Evolutionary conservation across 1,284 basidiomycete species (phyloP), one percentile per base, ranked within the genome.

Genomic region (Porodaedalea pini): DNA sequence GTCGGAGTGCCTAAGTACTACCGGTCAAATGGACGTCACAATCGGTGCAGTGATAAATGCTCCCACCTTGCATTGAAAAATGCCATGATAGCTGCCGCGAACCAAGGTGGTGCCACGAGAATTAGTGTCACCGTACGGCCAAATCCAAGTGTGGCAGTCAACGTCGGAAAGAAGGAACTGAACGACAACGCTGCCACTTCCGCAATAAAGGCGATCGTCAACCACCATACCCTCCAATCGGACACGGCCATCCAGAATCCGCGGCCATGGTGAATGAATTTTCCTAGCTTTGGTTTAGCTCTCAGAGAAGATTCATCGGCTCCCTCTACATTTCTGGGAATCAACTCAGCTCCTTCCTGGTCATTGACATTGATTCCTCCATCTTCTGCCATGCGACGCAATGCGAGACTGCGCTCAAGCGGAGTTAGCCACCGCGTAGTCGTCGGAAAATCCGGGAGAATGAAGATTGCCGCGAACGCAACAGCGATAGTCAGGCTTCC

Each of bases 351-450:
- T 15, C 53, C 50, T 21, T 48, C 56, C n/a, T 49, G 37, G 13
- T 68, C 68, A 17, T 64, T 63, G 51, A 69, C 68, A 11, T 66
- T 61, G 51, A 69, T 71, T 4, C 72, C 73, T 3, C 67, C 70
- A 52, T 77, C 76, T 64, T 77, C 77, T 5, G 67, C 63, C 67
- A 78, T 71, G 37, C 78, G 70, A 0, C 74, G 66, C 34, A 73
- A 68, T 2, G 78, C 77, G 11, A 79, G 68, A 27, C 68, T 63
- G 6, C 69, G 67, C 64, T 78, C 77, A 27, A 60, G 50, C 6
- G 63, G 64, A 10, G 60, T 59, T 10, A 69, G 61, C 50, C 54
- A 65, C 5, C 62, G 64, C 6, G 39, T 61, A 13, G 60, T 67
- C n/a, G 59, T 51, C 17, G 67, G 67, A 49, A 77, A 71, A 64